Conservation (phyloP, 225 moss, liverwort and hornwort species). For the Takakia lepidozioides region DNA sequence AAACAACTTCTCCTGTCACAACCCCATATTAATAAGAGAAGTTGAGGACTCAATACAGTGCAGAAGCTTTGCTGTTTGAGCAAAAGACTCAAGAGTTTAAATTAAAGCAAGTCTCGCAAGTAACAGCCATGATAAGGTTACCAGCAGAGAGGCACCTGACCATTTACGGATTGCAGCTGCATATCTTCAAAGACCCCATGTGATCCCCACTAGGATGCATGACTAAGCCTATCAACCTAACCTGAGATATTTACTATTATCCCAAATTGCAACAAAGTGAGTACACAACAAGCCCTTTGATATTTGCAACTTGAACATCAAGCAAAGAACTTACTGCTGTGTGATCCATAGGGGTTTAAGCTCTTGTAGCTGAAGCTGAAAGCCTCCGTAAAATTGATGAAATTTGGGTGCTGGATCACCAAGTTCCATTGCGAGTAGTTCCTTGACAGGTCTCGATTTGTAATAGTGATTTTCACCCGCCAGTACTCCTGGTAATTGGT, state of each 20-base stretch:
- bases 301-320: background rate
- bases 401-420: constrained; percentile 51
- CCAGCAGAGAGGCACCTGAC: background rate
- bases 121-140: too few relatives aligned
- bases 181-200: background rate
- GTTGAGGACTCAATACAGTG: too few relatives aligned
- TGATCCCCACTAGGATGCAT: too few relatives aligned
- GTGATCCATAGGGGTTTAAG: constrained; percentile 23
- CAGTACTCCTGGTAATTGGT: constrained; percentile 57
- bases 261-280: background rate
- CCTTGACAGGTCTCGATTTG: constrained; percentile 42
- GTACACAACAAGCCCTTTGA: background rate
- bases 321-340: constrained; percentile 20
- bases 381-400: constrained; percentile 47
- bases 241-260: background rate
- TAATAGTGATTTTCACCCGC: constrained; percentile 63
- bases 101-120: too few relatives aligned
- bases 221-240: too few relatives aligned
- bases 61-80: too few relatives aligned
- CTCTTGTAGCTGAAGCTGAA: constrained; percentile 62
- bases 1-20: too few relatives aligned
- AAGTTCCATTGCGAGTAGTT: constrained; percentile 58
- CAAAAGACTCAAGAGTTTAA: too few relatives aligned
- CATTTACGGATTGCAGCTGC: background rate
- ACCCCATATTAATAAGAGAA: too few relatives aligned